phyloP scores from a whole-genome alignment of 352 stramenopile genomes.

The Lagenidium sp. region DNA sequence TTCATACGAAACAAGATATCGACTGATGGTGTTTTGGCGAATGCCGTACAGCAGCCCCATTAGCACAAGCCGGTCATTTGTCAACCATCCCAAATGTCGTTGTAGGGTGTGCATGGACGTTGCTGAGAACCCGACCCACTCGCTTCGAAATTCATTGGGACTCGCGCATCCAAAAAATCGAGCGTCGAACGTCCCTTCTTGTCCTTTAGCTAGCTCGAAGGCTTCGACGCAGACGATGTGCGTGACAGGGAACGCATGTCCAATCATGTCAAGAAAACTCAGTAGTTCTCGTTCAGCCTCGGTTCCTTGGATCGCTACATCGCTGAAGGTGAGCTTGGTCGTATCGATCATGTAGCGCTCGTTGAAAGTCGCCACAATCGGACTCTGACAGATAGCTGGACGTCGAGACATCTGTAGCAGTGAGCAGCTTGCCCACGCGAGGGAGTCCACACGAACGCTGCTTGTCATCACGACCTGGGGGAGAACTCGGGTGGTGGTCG shows the following conservation, averaged over 20 bases:
- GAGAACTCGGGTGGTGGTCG: neutral
- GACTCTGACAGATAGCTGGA: neutral
- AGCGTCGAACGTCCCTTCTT: neutral
- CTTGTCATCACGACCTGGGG: neutral
- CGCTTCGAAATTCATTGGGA: neutral
- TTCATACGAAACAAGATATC: neutral
- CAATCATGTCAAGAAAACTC: neutral
- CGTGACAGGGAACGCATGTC: neutral
- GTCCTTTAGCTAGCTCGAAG: neutral
- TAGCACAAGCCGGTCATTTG: neutral
- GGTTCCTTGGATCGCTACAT: neutral
- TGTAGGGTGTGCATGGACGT: neutral
- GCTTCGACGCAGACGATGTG: neutral
- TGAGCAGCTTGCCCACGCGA: neutral
- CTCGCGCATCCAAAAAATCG: neutral
- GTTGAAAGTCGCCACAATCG: neutral
- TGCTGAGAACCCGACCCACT: neutral
- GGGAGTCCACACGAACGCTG: neutral
- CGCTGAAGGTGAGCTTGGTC: neutral
- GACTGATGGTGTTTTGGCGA: conserved; percentile 1
- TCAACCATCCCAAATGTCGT: neutral
- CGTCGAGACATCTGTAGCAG: neutral
- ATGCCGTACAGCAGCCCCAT: conserved; percentile 1
- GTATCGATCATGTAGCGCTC: neutral
- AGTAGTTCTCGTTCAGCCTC: neutral